These are phyloP conservation scores for Globisporangium yorkense DNA, from an alignment of 352 stramenopile species.

Conservation along the genomic window DNA sequence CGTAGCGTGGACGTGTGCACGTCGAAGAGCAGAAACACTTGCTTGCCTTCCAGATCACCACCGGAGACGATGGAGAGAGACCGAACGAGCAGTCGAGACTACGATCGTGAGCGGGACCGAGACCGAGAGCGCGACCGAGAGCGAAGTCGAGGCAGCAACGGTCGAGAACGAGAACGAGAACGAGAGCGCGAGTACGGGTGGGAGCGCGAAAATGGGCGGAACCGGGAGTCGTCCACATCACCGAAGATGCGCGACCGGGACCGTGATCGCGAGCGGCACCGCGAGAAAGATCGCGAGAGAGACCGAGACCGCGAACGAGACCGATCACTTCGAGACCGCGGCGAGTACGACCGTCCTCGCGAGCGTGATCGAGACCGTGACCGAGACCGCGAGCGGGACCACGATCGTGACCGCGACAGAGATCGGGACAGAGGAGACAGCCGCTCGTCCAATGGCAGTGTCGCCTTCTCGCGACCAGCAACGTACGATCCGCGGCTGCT, in stretches of 20 bases:
- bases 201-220: constrained; percentile 21
- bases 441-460: constrained; percentile 2
- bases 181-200: constrained; percentile 6
- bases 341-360: constrained; percentile 16
- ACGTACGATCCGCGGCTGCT: constrained; percentile 78
- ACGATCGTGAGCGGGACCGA: constrained; percentile 14
- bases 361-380: constrained; percentile 30
- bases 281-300: constrained; percentile 20
- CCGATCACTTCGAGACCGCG: constrained; percentile 26
- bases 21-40: no score
- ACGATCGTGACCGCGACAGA: neutral
- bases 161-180: neutral
- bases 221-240: constrained; percentile 16
- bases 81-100: constrained; percentile 10
- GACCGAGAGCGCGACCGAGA: constrained; percentile 10
- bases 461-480: constrained; percentile 72
- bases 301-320: constrained; percentile 32
- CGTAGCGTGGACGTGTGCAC: no score
- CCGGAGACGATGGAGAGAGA: constrained; percentile 21
- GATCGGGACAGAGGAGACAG: neutral
- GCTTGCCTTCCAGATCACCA: no score
- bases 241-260: constrained; percentile 21
- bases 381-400: constrained; percentile 23
- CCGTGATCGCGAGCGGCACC: constrained; percentile 17
- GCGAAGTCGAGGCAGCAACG: constrained; percentile 3